phyloP scores from a whole-genome alignment of 768 basidiomycete species.

The Calocybe gangraenosa region DNA sequence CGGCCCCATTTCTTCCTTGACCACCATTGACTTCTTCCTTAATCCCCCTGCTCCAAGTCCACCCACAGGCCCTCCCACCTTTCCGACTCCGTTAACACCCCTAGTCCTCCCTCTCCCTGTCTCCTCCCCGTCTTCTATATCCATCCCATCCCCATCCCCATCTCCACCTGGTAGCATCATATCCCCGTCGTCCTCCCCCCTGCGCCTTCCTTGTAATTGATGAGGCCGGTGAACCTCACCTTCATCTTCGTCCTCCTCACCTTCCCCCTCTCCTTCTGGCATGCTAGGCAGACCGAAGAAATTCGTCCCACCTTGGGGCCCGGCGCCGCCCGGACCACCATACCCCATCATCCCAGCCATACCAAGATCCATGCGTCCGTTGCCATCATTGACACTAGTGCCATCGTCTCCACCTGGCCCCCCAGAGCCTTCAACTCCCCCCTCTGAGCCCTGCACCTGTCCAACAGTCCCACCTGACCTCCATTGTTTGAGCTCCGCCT shows the following conservation, averaged over 20 bases:
- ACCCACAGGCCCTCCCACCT: constrained; percentile 8
- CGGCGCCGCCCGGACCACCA: neutral
- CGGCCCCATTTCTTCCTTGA: constrained; percentile 14
- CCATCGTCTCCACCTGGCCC: neutral
- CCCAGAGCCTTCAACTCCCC: neutral
- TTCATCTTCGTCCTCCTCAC: constrained; percentile 5
- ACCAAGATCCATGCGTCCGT: constrained; percentile 5
- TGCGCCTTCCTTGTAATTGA: neutral
- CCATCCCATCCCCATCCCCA: constrained; percentile 3
- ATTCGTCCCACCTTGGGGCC: neutral
- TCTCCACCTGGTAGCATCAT: constrained; percentile 18
- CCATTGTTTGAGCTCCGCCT: constrained; percentile 58
- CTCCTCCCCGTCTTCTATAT: constrained; percentile 3
- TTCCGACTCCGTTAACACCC: constrained; percentile 14
- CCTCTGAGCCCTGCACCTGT: too few species aligned
- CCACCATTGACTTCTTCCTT: constrained; percentile 8
- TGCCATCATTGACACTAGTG: constrained; percentile 3
- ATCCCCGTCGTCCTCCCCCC: constrained; percentile 8
- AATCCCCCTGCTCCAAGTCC: constrained; percentile 10
- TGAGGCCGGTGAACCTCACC: neutral
- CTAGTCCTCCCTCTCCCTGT: constrained; percentile 16
- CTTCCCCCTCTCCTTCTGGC: constrained; percentile 21
- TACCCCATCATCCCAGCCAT: constrained; percentile 11
- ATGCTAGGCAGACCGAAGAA: constrained; percentile 25
- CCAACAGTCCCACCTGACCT: constrained; percentile 19